These are phyloP conservation scores for Huntiella savannae DNA, from an alignment of 2,329 filamentous ascomycete genomes.

Conservation along the genomic window DNA sequence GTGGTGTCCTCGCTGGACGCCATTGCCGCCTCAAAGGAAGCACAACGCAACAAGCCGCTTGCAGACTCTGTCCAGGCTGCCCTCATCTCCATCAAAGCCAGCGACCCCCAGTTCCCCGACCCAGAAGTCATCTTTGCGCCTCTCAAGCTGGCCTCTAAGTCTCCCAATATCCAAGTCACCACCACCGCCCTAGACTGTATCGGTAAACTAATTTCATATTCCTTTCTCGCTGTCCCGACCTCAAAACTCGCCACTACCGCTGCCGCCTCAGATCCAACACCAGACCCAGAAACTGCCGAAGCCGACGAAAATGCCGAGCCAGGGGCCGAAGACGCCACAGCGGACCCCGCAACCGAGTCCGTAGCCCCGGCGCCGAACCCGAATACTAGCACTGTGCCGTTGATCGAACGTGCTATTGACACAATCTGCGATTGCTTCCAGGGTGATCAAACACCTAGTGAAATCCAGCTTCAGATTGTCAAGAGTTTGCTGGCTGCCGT, in stretches of 20 bases:
- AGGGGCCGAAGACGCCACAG: not conserved
- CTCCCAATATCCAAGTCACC: slow-evolving; percentile 65
- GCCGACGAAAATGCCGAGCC: slow-evolving; percentile 1
- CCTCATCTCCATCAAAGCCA: slow-evolving; percentile 67
- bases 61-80: slow-evolving; percentile 66
- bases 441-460: slow-evolving; percentile 76
- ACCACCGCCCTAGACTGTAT: slow-evolving; percentile 92
- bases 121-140: slow-evolving; percentile 86
- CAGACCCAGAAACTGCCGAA: not conserved
- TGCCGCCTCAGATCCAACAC: not conserved
- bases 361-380: slow-evolving; percentile 26
- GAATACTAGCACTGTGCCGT: slow-evolving; percentile 31
- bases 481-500: slow-evolving; percentile 92
- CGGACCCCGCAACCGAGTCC: not conserved
- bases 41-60: slow-evolving; percentile 67
- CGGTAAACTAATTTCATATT: slow-evolving; percentile 96
- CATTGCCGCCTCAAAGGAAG: slow-evolving; percentile 82
- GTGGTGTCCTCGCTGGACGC: slow-evolving; percentile 83
- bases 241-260: not conserved
- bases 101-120: slow-evolving; percentile 62
- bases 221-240: slow-evolving; percentile 62
- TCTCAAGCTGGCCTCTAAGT: slow-evolving; percentile 73
- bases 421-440: slow-evolving; percentile 99
- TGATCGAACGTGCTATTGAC: slow-evolving; percentile 95
- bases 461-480: slow-evolving; percentile 93